Conservation (phyloP, 148 eudicot genomes). For the Rhododendron ferrugineum region DNA sequence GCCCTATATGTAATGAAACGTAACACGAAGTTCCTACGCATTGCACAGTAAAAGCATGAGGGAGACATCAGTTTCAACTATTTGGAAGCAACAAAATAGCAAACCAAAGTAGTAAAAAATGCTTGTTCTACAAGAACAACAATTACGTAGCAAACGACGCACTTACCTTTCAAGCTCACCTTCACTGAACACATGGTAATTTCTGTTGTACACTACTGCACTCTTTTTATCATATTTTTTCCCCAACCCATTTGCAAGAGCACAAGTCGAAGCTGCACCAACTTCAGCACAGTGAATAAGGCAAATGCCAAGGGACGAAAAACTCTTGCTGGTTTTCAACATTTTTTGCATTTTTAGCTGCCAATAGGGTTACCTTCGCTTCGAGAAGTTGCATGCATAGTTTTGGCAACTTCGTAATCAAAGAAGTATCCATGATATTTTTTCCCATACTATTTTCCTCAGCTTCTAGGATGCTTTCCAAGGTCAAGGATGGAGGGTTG, state of each 20-base stretch:
- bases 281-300: slow-evolving; percentile 93
- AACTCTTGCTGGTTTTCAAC: slow-evolving; percentile 63
- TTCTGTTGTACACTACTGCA: slow-evolving; percentile 85
- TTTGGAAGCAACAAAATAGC: background rate
- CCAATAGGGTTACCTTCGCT: slow-evolving; percentile 17
- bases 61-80: background rate
- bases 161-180: slow-evolving; percentile 94
- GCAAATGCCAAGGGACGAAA: slow-evolving; percentile 98
- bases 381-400: slow-evolving; percentile 11
- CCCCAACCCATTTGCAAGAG: slow-evolving; percentile 76
- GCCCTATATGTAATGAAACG: too few species aligned
- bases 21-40: background rate
- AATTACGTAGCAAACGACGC: background rate
- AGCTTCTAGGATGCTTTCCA: slow-evolving; percentile 84
- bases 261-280: slow-evolving; percentile 74
- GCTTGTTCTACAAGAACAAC: background rate
- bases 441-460: slow-evolving; percentile 40
- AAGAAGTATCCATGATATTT: slow-evolving; percentile 14
- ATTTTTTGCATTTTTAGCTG: slow-evolving; percentile 15
- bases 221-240: slow-evolving; percentile 93
- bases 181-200: slow-evolving; percentile 91
- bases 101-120: background rate
- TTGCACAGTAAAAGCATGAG: background rate
- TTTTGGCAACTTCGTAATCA: slow-evolving; percentile 17
- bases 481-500: slow-evolving; percentile 37